A percentile compares a stretch with the other conserved stretches of the same genome.
Evolutionary conservation across 768 basidiomycete species (phyloP).

Genomic region (Peribolospora baueri): DNA sequence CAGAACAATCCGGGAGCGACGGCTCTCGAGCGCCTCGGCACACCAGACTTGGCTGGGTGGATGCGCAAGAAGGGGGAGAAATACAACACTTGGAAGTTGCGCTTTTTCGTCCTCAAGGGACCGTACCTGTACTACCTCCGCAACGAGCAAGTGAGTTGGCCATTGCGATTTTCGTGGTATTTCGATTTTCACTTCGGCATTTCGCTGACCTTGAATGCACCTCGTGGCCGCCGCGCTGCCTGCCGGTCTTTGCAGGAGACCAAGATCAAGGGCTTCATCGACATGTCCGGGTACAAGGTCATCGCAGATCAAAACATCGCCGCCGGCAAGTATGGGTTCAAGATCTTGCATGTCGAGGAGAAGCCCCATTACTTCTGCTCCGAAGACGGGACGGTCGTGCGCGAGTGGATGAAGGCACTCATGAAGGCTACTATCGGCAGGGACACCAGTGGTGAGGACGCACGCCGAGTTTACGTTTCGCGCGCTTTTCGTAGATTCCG

Average conservation of each 20-base stretch:
- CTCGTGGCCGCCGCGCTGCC: background rate
- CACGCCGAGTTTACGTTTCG: background rate
- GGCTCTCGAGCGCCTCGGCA: conserved; percentile 72
- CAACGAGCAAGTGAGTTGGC: conserved; percentile 26
- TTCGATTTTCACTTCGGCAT: background rate
- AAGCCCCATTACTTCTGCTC: conserved; percentile 79
- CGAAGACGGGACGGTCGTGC: conserved; percentile 53
- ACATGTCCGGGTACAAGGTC: conserved; percentile 74
- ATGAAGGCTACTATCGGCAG: conserved; percentile 96
- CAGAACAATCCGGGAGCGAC: conserved; percentile 19
- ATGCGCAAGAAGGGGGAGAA: conserved; percentile 86
- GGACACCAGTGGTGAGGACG: conserved; percentile 61
- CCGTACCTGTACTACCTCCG: conserved; percentile 67
- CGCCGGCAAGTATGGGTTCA: conserved; percentile 83
- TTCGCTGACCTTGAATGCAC: too few species aligned
- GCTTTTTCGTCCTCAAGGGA: conserved; percentile 84
- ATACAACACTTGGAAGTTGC: conserved; percentile 74
- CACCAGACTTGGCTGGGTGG: conserved; percentile 72
- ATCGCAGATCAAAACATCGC: conserved; percentile 73
- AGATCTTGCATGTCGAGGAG: conserved; percentile 67
- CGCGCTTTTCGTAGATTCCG: background rate
- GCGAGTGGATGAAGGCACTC: conserved; percentile 99
- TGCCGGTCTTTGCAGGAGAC: conserved; percentile 38
- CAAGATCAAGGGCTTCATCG: conserved; percentile 87
- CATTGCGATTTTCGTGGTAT: background rate